Evolutionary conservation across 2,329 filamentous ascomycete species (phyloP), one percentile per base, ranked within the genome.

Genomic region (Sporothrix luriei): DNA sequence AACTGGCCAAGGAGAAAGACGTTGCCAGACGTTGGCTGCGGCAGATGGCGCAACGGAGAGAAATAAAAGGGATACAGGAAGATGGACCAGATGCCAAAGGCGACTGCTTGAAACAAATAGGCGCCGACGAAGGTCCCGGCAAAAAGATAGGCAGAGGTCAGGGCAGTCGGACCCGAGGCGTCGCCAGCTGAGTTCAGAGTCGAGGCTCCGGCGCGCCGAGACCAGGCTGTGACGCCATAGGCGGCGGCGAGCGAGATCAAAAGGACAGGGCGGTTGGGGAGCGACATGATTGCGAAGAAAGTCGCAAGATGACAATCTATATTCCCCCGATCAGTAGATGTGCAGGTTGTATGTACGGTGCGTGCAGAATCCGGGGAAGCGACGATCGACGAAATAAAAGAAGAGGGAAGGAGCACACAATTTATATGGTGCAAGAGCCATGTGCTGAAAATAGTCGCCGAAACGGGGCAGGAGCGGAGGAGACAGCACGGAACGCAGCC

Each of bases 1-100:
- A 78, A 82, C 59, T 87, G 84, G n/a, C 85, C 85, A 70, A 82
- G 78, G 38, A 83, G 77, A 77, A 79, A 85, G 51, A 82, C 81
- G 55, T 78, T 79, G 21, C 77, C 78, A 1, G 74, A 33, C 43
- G 48, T 72, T 0, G 83, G 83, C 54, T 80, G 79, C 2, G 85
- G 85, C 6, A 87, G 76, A 65, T 79, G 77, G 19, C 82, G 78
- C 69, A 87, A 76, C 2, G 84, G 83, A 24, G 85, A 87, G 73
- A 85, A 79, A 73, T 80, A 76, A 38, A 81, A 80, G 19, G 84
- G 84, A 73, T 83, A 86, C 43, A 86, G 75, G 52, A 85, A 76
- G 26, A 83, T 74, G 2, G 73, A 73, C 79, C 81, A 87, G n/a
- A 81, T 16, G 19, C 55, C 75, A 76, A 78, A 84, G 3, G 73